Conservation (phyloP, 176 grass and related monocot genomes). For the Areca catechu region DNA sequence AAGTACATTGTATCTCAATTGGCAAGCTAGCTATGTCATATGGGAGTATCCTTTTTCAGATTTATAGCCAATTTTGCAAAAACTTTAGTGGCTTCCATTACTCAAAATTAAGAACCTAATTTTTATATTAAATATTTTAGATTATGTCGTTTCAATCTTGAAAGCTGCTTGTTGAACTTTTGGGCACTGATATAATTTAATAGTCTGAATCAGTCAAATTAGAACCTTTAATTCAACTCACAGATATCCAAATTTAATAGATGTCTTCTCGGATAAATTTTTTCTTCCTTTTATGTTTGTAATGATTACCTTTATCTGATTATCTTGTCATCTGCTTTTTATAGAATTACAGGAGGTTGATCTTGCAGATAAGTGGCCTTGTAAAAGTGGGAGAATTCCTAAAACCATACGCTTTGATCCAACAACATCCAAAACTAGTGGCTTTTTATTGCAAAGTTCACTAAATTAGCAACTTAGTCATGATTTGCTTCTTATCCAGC, state of each 20-base stretch:
- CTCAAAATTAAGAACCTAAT: no score
- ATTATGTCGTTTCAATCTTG: no score
- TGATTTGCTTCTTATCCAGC: constrained; percentile 11
- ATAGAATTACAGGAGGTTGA: constrained; percentile 58
- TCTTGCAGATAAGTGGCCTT: constrained; percentile 51
- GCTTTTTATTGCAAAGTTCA: constrained; percentile 78
- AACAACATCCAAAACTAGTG: constrained; percentile 53
- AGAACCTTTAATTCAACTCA: not conserved
- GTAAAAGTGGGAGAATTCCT: constrained; percentile 47
- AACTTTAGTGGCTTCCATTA: no score
- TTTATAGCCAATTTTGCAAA: no score
- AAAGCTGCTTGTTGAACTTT: no score
- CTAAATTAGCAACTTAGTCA: constrained; percentile 34
- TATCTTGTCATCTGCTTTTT: constrained; percentile 6
- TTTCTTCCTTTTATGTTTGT: not conserved
- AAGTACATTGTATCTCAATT: no score
- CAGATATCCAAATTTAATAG: not conserved
- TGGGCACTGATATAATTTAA: no score
- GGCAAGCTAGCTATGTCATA: no score
- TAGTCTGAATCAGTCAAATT: no score
- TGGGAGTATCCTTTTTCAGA: no score
- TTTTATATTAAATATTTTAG: no score
- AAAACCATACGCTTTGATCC: constrained; percentile 72
- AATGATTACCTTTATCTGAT: not conserved
- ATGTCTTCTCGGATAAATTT: not conserved